Conservation (phyloP, 2,329 filamentous ascomycete genomes). For the Corinectria fuckeliana region DNA sequence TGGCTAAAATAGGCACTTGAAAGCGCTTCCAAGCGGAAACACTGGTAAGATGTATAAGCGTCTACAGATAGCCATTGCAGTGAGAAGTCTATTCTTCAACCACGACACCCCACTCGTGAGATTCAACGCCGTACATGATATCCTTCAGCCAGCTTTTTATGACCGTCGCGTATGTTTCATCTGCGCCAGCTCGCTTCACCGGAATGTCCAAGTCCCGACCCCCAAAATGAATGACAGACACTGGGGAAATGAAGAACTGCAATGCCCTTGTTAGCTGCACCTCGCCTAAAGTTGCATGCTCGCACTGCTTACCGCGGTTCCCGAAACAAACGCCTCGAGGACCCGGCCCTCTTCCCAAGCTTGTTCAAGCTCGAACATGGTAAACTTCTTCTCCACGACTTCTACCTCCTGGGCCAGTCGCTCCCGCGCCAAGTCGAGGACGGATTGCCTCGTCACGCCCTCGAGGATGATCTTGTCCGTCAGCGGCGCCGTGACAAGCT, state of each 20-base stretch:
- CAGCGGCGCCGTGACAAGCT: conserved; percentile 71
- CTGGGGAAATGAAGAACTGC: conserved; percentile 21
- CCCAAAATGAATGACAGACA: conserved; percentile 14
- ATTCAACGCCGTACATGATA: conserved; percentile 22
- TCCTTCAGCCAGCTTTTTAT: conserved; percentile 16
- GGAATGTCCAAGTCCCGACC: conserved; percentile 10
- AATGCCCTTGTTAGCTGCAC: neutral
- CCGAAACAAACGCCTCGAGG: conserved; percentile 70
- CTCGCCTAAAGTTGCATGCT: neutral
- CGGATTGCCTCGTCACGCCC: conserved; percentile 69
- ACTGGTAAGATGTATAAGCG: too few species aligned
- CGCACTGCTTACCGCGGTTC: conserved; percentile 62
- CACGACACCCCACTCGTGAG: conserved; percentile 16
- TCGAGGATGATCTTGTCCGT: conserved; percentile 67
- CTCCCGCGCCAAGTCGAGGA: conserved; percentile 61
- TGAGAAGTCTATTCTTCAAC: neutral
- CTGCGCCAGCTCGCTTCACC: neutral
- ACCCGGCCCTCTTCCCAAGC: conserved; percentile 64
- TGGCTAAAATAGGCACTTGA: too few species aligned
- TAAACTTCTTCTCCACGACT: conserved; percentile 58
- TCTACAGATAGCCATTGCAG: too few species aligned
- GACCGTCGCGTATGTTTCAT: neutral
- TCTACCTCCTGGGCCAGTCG: neutral
- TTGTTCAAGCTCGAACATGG: conserved; percentile 64
- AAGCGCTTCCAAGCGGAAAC: too few species aligned